Conservation (phyloP, 1,284 basidiomycete species). For the Apiotrichum akiyoshidainum region DNA sequence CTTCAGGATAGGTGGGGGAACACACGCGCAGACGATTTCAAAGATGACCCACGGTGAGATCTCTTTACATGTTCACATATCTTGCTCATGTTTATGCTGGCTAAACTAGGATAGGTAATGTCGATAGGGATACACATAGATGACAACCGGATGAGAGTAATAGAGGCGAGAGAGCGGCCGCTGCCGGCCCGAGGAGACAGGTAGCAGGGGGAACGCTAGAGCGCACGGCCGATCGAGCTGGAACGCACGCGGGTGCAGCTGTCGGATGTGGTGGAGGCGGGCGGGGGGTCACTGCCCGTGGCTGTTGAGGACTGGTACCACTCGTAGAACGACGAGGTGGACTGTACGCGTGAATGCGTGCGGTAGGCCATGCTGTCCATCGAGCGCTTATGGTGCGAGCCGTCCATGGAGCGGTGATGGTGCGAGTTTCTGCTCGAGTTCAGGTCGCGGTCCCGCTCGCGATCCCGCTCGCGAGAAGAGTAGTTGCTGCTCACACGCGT, state of each 20-base stretch:
- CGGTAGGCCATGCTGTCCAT: not conserved
- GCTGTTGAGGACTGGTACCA: slow-evolving; percentile 3
- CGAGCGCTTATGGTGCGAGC: not conserved
- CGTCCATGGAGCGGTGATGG: not conserved
- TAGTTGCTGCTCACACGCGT: not conserved
- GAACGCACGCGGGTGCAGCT: not conserved
- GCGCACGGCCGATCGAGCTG: not conserved
- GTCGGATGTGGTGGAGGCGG: not conserved
- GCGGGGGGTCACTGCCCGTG: not conserved
- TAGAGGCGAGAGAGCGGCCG: too few species aligned
- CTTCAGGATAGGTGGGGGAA: too few species aligned
- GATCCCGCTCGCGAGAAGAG: too few species aligned
- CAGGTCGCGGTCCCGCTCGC: not conserved
- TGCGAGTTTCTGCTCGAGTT: not conserved
- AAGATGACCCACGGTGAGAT: too few species aligned
- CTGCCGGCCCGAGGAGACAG: too few species aligned
- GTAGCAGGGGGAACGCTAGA: not conserved
- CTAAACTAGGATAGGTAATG: too few species aligned
- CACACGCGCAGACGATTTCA: too few species aligned
- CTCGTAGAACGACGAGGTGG: not conserved
- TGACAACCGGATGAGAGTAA: not conserved
- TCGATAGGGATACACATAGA: not conserved
- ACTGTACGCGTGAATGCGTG: not conserved
- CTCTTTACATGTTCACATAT: too few species aligned
- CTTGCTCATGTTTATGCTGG: too few species aligned